Evolutionary conservation across 352 stramenopile species (phyloP).

Genomic region (Plasmopara muralis): DNA sequence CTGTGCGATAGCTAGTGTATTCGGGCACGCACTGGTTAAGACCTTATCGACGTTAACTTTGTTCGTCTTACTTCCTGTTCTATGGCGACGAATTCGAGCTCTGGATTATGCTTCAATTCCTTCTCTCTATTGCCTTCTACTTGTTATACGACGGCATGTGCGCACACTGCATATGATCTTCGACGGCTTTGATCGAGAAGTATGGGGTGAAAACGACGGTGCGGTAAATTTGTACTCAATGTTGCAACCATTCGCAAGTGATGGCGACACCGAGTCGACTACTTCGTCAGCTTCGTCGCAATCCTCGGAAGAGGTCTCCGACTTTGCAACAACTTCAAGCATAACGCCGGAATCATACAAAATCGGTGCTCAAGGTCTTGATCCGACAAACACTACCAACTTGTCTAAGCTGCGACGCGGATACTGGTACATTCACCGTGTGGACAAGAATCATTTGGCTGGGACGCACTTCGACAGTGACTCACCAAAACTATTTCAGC

Average conservation of each 20-base stretch:
- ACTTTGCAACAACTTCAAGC: conserved; percentile 5
- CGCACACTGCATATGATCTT: conserved; percentile 45
- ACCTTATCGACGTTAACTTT: conserved; percentile 1
- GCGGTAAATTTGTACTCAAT: conserved; percentile 66
- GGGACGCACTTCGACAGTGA: conserved; percentile 57
- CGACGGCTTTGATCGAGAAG: conserved; percentile 43
- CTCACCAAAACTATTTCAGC: conserved; percentile 44
- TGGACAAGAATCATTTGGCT: conserved; percentile 62
- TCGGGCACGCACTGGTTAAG: conserved; percentile 3
- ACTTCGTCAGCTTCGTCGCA: conserved; percentile 20
- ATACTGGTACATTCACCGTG: conserved; percentile 61
- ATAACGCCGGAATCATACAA: not conserved
- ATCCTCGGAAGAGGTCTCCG: conserved; percentile 4
- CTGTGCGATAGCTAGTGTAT: conserved; percentile 4
- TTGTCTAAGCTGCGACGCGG: conserved; percentile 16
- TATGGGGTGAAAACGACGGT: conserved; percentile 66
- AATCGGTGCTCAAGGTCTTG: conserved; percentile 10
- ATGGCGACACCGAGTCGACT: conserved; percentile 15
- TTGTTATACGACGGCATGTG: conserved; percentile 40
- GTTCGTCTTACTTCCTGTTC: not conserved
- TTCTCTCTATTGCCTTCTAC: conserved; percentile 36
- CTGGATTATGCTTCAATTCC: conserved; percentile 56
- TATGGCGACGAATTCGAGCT: conserved; percentile 14
- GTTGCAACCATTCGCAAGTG: conserved; percentile 24
- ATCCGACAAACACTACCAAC: conserved; percentile 9